These are phyloP conservation scores for Tetradesmus lagerheimii DNA, from an alignment of 139 green algal species.

Conservation along the genomic window DNA sequence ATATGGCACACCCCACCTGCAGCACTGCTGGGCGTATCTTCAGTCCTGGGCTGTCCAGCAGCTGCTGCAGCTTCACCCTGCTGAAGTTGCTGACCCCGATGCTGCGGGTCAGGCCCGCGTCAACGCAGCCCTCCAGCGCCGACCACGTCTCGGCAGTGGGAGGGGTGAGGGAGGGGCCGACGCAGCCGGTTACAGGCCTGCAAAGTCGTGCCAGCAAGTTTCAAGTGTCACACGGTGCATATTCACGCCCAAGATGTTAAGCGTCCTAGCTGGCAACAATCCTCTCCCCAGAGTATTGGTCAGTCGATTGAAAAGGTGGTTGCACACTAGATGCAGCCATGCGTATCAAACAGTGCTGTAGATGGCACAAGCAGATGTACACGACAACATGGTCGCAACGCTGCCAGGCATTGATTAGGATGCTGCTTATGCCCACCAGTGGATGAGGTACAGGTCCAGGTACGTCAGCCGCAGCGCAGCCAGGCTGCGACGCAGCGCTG, in stretches of 20 bases:
- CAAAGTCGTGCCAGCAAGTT: not conserved
- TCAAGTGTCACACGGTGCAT: too few species aligned
- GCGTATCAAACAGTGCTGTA: too few species aligned
- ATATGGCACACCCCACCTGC: not conserved
- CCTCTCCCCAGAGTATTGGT: too few species aligned
- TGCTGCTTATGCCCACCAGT: constrained; percentile 73
- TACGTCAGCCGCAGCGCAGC: constrained; percentile 5
- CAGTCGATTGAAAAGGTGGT: too few species aligned
- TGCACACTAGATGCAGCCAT: too few species aligned
- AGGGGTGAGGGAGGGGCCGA: constrained; percentile 71
- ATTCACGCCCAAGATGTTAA: too few species aligned
- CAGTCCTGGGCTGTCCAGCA: constrained; percentile 56
- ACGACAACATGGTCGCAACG: not conserved
- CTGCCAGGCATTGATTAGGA: too few species aligned
- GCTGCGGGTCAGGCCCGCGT: constrained; percentile 67
- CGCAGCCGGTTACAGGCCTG: constrained; percentile 64
- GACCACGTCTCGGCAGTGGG: constrained; percentile 66
- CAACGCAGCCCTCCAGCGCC: constrained; percentile 78
- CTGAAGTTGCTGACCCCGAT: constrained; percentile 93
- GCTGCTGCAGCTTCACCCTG: constrained; percentile 70
- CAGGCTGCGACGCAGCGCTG: constrained; percentile 12
- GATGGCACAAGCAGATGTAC: not conserved
- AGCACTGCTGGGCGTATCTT: constrained; percentile 18
- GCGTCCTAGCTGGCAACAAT: too few species aligned
- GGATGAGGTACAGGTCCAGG: constrained; percentile 93